A percentile compares a stretch with the other conserved stretches of the same genome.
Evolutionary conservation across 495 filamentous ascomycete species (phyloP).

Genomic region (Trichoderma asperelloides): DNA sequence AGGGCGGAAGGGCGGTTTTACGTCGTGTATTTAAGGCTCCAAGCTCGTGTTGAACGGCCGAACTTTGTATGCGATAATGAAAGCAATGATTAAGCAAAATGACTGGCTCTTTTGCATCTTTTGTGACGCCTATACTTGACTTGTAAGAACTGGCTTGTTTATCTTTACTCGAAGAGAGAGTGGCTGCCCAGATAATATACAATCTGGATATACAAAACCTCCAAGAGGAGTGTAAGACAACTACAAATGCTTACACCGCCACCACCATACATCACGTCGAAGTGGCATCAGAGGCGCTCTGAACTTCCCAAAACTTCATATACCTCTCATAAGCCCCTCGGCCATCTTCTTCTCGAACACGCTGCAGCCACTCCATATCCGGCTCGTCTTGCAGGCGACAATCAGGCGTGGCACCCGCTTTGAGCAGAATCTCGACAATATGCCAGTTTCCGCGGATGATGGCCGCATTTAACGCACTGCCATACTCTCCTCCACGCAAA

Average conservation of each 20-base stretch:
- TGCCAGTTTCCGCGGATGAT: constrained; percentile 8
- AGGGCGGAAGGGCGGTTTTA: not conserved
- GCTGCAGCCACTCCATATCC: not conserved
- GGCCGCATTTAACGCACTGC: constrained; percentile 25
- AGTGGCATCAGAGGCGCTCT: not conserved
- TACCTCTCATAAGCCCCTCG: not conserved
- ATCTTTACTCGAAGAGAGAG: too few species aligned
- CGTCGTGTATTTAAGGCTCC: not conserved
- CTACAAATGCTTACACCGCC: too few species aligned
- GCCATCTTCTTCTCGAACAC: not conserved
- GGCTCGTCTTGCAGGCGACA: not conserved
- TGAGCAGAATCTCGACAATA: constrained; percentile 11
- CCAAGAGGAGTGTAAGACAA: too few species aligned
- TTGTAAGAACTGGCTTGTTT: too few species aligned
- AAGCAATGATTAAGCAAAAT: not conserved
- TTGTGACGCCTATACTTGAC: too few species aligned
- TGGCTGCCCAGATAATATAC: too few species aligned
- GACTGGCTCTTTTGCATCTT: not conserved
- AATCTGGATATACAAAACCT: too few species aligned
- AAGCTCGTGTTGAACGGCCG: not conserved
- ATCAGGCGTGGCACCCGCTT: constrained; percentile 5
- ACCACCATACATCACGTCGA: too few species aligned
- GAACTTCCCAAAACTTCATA: not conserved
- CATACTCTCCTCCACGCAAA: constrained; percentile 12
- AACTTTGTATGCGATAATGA: constrained; percentile 6